Evolutionary conservation across 2,329 filamentous ascomycete species (phyloP).

Genomic region (Colletotrichum filicis): DNA sequence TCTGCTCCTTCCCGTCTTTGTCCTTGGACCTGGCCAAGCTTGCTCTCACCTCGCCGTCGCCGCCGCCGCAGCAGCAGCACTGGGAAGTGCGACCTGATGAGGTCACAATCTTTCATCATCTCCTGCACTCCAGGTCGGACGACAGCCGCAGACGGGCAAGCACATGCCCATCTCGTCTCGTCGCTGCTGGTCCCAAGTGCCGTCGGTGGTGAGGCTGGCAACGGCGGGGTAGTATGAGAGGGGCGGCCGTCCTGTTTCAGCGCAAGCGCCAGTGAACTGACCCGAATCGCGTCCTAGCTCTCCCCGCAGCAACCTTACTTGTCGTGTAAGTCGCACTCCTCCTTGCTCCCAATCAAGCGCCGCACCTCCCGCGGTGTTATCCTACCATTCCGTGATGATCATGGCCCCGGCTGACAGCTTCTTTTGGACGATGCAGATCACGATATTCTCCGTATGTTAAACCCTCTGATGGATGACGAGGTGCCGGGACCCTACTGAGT

Average conservation of each 20-base stretch:
- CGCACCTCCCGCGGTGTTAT: background rate
- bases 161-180: slow-evolving; percentile 1
- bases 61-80: background rate
- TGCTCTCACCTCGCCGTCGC: no score
- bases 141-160: background rate
- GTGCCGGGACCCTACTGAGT: background rate
- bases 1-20: slow-evolving; percentile 33
- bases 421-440: slow-evolving; percentile 41
- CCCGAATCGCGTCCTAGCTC: slow-evolving; percentile 38
- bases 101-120: background rate
- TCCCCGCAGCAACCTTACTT: slow-evolving; percentile 55
- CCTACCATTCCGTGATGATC: background rate
- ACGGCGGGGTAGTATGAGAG: slow-evolving; percentile 10
- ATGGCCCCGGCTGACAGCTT: slow-evolving; percentile 11
- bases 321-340: slow-evolving; percentile 53
- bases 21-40: background rate
- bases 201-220: background rate
- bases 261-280: slow-evolving; percentile 33
- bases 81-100: background rate
- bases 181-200: background rate
- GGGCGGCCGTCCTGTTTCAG: slow-evolving; percentile 14
- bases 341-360: background rate
- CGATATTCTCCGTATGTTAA: slow-evolving; percentile 40
- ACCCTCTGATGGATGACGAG: background rate
- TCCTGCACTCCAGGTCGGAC: background rate